Percentiles rank a stretch among this genome's conserved stretches.
These are phyloP conservation scores for Aurantiochytrium sp. DNA, from an alignment of 108 stramenopile species.

Conservation along the genomic window DNA sequence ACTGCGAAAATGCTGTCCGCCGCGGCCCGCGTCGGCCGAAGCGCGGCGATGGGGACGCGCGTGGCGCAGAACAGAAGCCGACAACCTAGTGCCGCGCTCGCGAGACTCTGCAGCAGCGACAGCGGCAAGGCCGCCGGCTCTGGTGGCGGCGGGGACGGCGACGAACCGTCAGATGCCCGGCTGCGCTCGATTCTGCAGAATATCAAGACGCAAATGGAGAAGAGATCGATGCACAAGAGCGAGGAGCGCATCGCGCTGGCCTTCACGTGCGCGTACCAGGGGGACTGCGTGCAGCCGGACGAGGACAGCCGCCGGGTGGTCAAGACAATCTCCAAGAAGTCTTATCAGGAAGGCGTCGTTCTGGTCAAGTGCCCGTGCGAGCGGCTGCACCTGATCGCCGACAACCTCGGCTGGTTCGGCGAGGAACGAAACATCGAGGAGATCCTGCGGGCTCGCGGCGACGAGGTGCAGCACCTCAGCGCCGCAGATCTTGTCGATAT, in stretches of 20 bases:
- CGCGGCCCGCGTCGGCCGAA: no score
- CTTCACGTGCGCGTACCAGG: constrained; percentile 17
- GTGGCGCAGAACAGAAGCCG: no score
- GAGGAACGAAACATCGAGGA: constrained; percentile 26
- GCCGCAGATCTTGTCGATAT: not conserved
- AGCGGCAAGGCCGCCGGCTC: no score
- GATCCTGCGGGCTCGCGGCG: not conserved
- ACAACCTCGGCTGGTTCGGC: constrained; percentile 15
- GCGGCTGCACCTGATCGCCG: not conserved
- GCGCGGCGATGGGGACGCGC: no score
- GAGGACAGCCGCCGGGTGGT: not conserved
- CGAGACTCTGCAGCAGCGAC: no score
- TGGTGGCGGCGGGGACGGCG: no score
- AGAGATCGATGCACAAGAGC: not conserved
- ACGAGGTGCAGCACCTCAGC: not conserved
- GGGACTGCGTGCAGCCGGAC: not conserved
- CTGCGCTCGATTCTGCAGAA: not conserved
- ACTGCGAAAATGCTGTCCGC: no score
- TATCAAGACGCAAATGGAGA: not conserved
- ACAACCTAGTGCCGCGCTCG: no score
- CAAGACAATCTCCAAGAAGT: not conserved
- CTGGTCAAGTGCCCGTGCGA: not conserved
- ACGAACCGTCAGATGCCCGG: not conserved
- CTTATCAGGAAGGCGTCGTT: not conserved
- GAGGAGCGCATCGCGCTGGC: not conserved